phyloP scores from a whole-genome alignment of 1,139 yeast species.

The Suhomyces taliae region DNA sequence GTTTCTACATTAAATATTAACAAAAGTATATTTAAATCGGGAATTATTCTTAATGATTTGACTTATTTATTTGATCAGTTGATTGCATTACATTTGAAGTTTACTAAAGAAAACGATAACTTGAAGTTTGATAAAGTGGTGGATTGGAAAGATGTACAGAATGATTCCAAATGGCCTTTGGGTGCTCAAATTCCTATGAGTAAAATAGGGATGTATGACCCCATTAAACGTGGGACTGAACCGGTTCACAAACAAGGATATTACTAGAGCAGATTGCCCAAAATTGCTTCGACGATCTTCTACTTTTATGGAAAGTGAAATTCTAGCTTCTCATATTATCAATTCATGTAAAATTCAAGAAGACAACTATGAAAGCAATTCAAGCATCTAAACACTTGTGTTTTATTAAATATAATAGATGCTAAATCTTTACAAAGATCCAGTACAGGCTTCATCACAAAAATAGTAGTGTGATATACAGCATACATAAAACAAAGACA shows the following conservation, averaged over 20 bases:
- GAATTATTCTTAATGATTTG: conserved; percentile 40
- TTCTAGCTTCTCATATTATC: too few relatives aligned
- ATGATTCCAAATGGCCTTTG: conserved; percentile 48
- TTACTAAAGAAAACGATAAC: conserved; percentile 45
- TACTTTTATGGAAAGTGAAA: too few relatives aligned
- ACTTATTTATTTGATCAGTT: conserved; percentile 41
- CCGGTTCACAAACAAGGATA: not conserved
- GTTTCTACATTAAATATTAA: conserved; percentile 38
- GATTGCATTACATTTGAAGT: conserved; percentile 37
- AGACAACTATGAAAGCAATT: too few relatives aligned
- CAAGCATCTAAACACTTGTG: too few relatives aligned
- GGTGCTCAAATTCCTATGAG: conserved; percentile 41
- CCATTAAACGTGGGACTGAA: not conserved
- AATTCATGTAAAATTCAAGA: too few relatives aligned
- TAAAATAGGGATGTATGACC: conserved; percentile 10
- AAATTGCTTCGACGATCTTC: too few relatives aligned
- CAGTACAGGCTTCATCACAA: too few relatives aligned
- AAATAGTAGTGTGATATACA: too few relatives aligned
- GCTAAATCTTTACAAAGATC: too few relatives aligned
- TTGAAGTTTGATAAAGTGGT: conserved; percentile 39
- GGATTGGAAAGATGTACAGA: conserved; percentile 37
- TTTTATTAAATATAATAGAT: too few relatives aligned
- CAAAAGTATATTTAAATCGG: conserved; percentile 38
- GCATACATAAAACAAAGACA: too few relatives aligned
- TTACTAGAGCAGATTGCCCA: not conserved